Conservation (phyloP, 306 rosid species). For the Prunus kanzakura region DNA sequence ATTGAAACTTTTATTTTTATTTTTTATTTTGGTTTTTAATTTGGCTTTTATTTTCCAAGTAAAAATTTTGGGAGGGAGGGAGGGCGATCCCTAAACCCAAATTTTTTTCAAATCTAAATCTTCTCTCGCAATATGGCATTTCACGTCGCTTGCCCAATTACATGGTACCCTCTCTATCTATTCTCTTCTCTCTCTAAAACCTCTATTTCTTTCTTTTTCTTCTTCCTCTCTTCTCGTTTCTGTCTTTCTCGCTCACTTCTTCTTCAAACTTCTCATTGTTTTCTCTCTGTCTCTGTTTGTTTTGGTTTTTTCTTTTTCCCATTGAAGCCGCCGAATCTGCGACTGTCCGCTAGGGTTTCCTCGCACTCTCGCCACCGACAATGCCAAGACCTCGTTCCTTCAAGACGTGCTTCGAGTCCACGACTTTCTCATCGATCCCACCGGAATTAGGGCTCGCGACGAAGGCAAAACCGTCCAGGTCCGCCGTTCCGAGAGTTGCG, state of each 20-base stretch:
- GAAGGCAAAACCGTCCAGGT: constrained; percentile 50
- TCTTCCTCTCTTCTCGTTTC: constrained; percentile 4
- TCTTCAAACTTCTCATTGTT: neutral
- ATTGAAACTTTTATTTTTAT: neutral
- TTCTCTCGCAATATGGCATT: constrained; percentile 66
- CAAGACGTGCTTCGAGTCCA: constrained; percentile 46
- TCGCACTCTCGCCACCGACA: constrained; percentile 32
- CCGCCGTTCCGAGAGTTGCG: constrained; percentile 61
- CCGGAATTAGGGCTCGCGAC: constrained; percentile 48
- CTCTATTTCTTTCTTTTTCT: constrained; percentile 9
- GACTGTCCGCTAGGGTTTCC: constrained; percentile 72
- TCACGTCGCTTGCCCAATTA: constrained; percentile 88
- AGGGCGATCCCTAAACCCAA: constrained; percentile 36
- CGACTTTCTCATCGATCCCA: constrained; percentile 48
- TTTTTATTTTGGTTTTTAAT: neutral
- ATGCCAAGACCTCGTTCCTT: constrained; percentile 40
- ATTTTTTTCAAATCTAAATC: constrained; percentile 43
- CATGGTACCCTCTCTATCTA: constrained; percentile 42
- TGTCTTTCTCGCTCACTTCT: neutral
- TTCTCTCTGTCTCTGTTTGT: constrained; percentile 6
- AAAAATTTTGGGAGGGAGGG: constrained; percentile 14
- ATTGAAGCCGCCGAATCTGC: constrained; percentile 65
- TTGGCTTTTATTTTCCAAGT: neutral
- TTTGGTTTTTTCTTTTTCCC: neutral
- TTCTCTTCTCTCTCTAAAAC: constrained; percentile 5